phyloP scores from a whole-genome alignment of 1,139 yeast species.

The Torulaspora pretoriensis region DNA sequence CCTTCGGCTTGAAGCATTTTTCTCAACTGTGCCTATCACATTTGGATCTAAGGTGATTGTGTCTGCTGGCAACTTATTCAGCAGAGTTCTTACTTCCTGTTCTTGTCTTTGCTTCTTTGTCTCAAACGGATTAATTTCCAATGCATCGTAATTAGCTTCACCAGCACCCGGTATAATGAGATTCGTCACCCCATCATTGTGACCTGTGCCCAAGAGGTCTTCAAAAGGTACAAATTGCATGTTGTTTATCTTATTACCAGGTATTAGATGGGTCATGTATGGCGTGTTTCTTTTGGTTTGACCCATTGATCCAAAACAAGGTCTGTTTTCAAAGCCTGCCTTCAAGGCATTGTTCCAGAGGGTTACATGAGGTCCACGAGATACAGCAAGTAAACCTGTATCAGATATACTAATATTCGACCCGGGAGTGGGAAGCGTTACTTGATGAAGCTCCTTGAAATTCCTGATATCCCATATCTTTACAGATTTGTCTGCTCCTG shows the following conservation, averaged over 20 bases:
- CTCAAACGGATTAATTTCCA: slow-evolving; percentile 90
- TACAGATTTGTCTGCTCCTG: slow-evolving; percentile 79
- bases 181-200: slow-evolving; percentile 69
- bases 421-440: slow-evolving; percentile 83
- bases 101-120: slow-evolving; percentile 91
- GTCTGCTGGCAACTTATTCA: slow-evolving; percentile 89
- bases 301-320: slow-evolving; percentile 40
- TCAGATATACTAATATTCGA: slow-evolving; percentile 77
- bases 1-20: slow-evolving; percentile 58
- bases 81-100: slow-evolving; percentile 76
- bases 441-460: slow-evolving; percentile 62
- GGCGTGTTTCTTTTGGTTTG: slow-evolving; percentile 52
- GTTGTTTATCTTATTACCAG: slow-evolving; percentile 69
- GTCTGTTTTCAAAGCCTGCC: slow-evolving; percentile 38
- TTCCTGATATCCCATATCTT: slow-evolving; percentile 94
- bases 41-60: slow-evolving; percentile 89
- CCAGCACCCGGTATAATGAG: slow-evolving; percentile 94
- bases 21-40: slow-evolving; percentile 80
- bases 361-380: slow-evolving; percentile 94
- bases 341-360: slow-evolving; percentile 76
- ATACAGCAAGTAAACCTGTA: slow-evolving; percentile 77
- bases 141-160: slow-evolving; percentile 95
- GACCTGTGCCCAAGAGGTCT: slow-evolving; percentile 90
- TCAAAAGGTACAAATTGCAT: slow-evolving; percentile 87
- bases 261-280: slow-evolving; percentile 84